Evolutionary conservation across 305 asterid genomes (phyloP).

Genomic region (Fraxinus paxiana): DNA sequence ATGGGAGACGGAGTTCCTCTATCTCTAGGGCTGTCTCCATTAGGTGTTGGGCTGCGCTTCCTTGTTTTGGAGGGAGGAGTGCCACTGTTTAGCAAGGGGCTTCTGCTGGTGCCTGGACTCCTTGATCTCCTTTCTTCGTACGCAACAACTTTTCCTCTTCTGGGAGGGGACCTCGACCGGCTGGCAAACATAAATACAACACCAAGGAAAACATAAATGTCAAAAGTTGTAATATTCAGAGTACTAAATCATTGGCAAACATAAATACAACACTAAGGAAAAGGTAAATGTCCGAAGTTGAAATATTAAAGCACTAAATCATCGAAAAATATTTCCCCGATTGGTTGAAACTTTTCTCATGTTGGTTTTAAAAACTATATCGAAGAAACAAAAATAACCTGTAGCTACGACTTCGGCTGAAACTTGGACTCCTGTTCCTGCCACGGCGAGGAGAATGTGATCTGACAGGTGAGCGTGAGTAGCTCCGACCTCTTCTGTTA

Average conservation of each 20-base stretch:
- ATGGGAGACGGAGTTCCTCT: slow-evolving; percentile 23
- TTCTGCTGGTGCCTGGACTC: slow-evolving; percentile 41
- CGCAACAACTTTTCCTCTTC: slow-evolving; percentile 53
- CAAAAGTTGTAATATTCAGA: neutral
- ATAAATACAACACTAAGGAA: neutral
- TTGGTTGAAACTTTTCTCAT: neutral
- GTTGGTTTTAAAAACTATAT: neutral
- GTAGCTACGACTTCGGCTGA: slow-evolving; percentile 82
- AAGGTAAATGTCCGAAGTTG: neutral
- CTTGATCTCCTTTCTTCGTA: slow-evolving; percentile 51
- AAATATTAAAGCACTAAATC: neutral
- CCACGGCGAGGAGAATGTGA: slow-evolving; percentile 85
- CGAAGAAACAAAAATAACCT: slow-evolving; percentile 35
- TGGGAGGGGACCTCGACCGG: slow-evolving; percentile 77
- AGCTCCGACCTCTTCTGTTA: slow-evolving; percentile 61
- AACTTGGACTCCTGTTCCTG: slow-evolving; percentile 66
- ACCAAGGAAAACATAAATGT: neutral
- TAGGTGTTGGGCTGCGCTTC: slow-evolving; percentile 60
- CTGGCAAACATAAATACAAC: slow-evolving; percentile 31
- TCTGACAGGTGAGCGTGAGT: slow-evolving; percentile 83
- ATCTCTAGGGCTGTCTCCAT: slow-evolving; percentile 40
- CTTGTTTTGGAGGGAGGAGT: slow-evolving; percentile 44
- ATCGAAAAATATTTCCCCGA: neutral
- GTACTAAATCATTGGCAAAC: slow-evolving; percentile 30
- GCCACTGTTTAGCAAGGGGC: slow-evolving; percentile 48